Evolutionary conservation across 148 eudicot genomes (phyloP), one percentile per base, ranked within the genome.

Genomic region (Silene latifolia): DNA sequence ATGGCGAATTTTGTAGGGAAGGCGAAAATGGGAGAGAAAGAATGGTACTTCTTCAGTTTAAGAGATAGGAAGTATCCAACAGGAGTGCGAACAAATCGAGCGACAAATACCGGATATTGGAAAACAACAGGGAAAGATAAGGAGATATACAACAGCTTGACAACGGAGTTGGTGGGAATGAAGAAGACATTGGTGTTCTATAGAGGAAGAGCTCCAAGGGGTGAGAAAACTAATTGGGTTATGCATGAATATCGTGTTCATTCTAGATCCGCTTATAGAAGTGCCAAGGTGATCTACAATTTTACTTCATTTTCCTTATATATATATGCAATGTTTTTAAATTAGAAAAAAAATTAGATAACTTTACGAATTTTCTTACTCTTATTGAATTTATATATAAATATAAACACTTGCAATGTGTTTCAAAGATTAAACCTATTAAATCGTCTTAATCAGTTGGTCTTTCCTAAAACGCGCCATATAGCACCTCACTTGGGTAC

Each of bases 211-310:
- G 98, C 98, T 72, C 98, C 98, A 0, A 82, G 98, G 73, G 98
- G 98, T 46, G 98, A 93, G 76, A 93, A 93, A 82, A 85, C 90
- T 11, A 93, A 90, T 73, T 93, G 98, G 98, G 98, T 93, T 13
- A 93, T 93, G 98, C 98, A 93, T 79, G 98, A 93, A 67, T 93
- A 90, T 83, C 96, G 98, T n/a, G 82, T 89, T 67, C 98, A 90
- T 75, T 82, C 93, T 5, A 87, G 87, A 77, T 90, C 98, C 44
- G 82, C 91, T 51, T 93, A 83, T 77, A 75, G 96, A 82, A 86
- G 87, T 75, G 85, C 87, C 83, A 93, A 93, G 98, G 98, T 79
- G 15, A 15, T 23, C 1, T 78, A 7, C 1, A 21, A 60, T 13
- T 24, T 61, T 86, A 71, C 13, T 10, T 61, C 1, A 19, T 11